phyloP scores from a whole-genome alignment of 495 filamentous ascomycete genomes.

The Lasiosphaeris hirsuta region DNA sequence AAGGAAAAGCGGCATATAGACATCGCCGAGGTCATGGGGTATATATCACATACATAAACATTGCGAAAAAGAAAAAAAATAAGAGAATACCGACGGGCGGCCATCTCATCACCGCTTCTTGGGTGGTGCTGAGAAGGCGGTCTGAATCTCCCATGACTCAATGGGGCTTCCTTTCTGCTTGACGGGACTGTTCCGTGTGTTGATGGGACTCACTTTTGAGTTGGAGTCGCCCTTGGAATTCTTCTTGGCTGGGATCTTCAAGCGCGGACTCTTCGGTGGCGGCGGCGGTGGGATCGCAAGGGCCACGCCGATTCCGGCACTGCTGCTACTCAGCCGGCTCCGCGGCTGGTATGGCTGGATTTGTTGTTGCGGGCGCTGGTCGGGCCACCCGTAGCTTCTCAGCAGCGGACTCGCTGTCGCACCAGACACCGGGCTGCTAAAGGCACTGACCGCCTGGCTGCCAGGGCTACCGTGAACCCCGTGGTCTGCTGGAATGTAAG shows the following conservation, averaged over 20 bases:
- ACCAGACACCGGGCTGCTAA: constrained; percentile 32
- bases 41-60: too few relatives aligned
- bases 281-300: constrained; percentile 9
- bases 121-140: constrained; percentile 25
- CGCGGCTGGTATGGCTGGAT: constrained; percentile 11
- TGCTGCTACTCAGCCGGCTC: constrained; percentile 11
- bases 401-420: constrained; percentile 35
- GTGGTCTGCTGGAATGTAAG: constrained; percentile 43
- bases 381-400: constrained; percentile 23
- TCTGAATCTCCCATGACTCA: constrained; percentile 27
- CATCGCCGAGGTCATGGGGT: too few relatives aligned
- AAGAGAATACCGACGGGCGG: too few relatives aligned
- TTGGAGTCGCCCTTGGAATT: not conserved
- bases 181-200: constrained; percentile 13
- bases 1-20: too few relatives aligned
- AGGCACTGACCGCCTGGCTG: constrained; percentile 19
- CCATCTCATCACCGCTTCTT: constrained; percentile 17
- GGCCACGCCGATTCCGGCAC: constrained; percentile 2
- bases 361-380: constrained; percentile 17
- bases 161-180: constrained; percentile 16
- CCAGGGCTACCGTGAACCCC: constrained; percentile 21
- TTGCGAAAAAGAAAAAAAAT: too few relatives aligned
- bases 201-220: not conserved
- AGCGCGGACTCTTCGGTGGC: not conserved
- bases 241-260: constrained; percentile 19